Evolutionary conservation across 352 stramenopile genomes (phyloP).

Genomic region (Globisporangium carolinianum): DNA sequence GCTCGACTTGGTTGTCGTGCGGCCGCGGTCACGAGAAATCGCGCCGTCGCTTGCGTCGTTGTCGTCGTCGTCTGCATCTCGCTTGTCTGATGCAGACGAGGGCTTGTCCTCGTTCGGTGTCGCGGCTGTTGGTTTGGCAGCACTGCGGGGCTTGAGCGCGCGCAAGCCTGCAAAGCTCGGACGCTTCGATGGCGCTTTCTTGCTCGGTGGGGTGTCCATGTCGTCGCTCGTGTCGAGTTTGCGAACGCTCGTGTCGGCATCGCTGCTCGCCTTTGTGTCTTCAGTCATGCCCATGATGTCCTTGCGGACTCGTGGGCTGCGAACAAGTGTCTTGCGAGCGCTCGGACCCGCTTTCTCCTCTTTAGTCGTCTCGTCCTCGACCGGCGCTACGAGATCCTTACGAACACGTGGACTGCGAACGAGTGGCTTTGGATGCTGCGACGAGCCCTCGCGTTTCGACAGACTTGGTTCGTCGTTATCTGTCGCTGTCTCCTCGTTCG

Average conservation of each 20-base stretch:
- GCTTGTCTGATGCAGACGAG: background rate
- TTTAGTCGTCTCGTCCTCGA: too few species aligned
- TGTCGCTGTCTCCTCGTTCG: too few species aligned
- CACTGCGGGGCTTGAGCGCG: background rate
- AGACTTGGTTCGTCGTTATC: too few species aligned
- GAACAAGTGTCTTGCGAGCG: conserved; percentile 1
- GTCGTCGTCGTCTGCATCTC: background rate
- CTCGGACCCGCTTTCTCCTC: too few species aligned
- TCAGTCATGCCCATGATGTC: conserved; percentile 1
- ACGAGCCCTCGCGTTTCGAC: too few species aligned
- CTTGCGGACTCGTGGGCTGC: conserved; percentile 6
- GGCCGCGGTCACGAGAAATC: too few species aligned
- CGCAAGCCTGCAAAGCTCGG: background rate
- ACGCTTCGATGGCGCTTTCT: background rate
- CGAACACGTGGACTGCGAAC: too few species aligned
- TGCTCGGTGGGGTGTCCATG: background rate
- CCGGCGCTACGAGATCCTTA: too few species aligned
- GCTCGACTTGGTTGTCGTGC: background rate
- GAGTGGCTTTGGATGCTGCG: too few species aligned
- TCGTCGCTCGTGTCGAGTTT: background rate
- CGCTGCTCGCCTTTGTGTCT: background rate
- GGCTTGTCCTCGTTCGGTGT: background rate
- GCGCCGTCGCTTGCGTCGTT: background rate
- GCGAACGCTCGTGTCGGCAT: background rate
- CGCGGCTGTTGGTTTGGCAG: background rate